Evolutionary conservation across 176 grass and related monocot species (phyloP).

Genomic region (Olyra latifolia): DNA sequence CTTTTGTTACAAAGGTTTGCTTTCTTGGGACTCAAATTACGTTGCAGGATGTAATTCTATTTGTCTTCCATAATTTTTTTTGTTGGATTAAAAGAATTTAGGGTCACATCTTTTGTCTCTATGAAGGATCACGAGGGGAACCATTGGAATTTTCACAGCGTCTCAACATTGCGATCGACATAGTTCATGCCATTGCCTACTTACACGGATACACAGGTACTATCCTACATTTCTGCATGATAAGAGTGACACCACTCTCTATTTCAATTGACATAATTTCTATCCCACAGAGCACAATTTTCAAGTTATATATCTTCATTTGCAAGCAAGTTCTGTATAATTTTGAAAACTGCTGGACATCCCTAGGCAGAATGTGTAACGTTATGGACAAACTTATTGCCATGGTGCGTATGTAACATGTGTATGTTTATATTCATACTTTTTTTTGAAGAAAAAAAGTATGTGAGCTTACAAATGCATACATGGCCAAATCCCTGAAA

Average conservation of each 20-base stretch:
- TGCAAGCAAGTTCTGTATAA: background rate
- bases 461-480: background rate
- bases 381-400: background rate
- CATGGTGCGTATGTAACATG: background rate
- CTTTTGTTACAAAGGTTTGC: background rate
- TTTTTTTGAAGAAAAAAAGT: too few species aligned
- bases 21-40: background rate
- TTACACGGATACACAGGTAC: conserved; percentile 87
- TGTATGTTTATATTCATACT: background rate
- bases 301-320: background rate
- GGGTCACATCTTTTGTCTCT: background rate
- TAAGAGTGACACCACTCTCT: background rate
- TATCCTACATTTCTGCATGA: background rate
- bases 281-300: background rate
- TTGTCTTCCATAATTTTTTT: background rate
- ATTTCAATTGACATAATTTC: background rate
- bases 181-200: conserved; percentile 87
- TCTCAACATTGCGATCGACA: conserved; percentile 75
- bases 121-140: conserved; percentile 51
- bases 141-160: conserved; percentile 64
- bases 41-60: background rate
- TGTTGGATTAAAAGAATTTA: background rate
- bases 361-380: background rate
- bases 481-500: background rate
- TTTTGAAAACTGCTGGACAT: background rate